phyloP scores from a whole-genome alignment of 1,284 basidiomycete species.

The Phlebopus sp. region DNA sequence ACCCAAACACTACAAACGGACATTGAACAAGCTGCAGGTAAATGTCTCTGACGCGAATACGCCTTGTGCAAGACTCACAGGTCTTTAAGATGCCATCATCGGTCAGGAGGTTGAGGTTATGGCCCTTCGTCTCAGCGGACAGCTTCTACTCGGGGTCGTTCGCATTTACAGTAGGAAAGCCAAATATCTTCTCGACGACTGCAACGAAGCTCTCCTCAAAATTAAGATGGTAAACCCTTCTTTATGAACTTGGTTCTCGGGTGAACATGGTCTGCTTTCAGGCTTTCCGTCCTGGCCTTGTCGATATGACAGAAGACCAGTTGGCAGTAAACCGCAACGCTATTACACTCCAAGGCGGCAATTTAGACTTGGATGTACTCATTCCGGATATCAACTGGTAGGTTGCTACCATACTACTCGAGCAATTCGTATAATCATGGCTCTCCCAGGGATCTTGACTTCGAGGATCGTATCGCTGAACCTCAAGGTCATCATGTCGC shows the following conservation, averaged over 20 bases:
- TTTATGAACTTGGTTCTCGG: not conserved
- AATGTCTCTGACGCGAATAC: conserved; percentile 23
- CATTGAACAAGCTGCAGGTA: conserved; percentile 90
- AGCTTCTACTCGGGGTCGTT: conserved; percentile 92
- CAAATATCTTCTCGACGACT: conserved; percentile 96
- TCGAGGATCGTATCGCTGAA: conserved; percentile 64
- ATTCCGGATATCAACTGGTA: conserved; percentile 81
- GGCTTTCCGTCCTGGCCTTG: conserved; percentile 91
- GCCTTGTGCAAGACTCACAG: not conserved
- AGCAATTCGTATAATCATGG: not conserved
- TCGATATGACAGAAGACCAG: conserved; percentile 94
- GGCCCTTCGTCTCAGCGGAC: conserved; percentile 92
- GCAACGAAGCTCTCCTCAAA: conserved; percentile 92
- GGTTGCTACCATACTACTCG: conserved; percentile 11
- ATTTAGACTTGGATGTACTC: conserved; percentile 75
- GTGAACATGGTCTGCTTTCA: conserved; percentile 31
- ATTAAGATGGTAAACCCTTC: conserved; percentile 81
- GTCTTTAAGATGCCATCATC: conserved; percentile 75
- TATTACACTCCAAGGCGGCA: conserved; percentile 77
- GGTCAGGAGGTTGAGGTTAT: conserved; percentile 86
- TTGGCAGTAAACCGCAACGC: conserved; percentile 83
- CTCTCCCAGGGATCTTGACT: conserved; percentile 66
- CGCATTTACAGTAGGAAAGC: conserved; percentile 97
- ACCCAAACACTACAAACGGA: conserved; percentile 91
- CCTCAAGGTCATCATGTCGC: conserved; percentile 79